Evolutionary conservation across 2,329 filamentous ascomycete species (phyloP).

Genomic region (Verticillium zaregamsianum): DNA sequence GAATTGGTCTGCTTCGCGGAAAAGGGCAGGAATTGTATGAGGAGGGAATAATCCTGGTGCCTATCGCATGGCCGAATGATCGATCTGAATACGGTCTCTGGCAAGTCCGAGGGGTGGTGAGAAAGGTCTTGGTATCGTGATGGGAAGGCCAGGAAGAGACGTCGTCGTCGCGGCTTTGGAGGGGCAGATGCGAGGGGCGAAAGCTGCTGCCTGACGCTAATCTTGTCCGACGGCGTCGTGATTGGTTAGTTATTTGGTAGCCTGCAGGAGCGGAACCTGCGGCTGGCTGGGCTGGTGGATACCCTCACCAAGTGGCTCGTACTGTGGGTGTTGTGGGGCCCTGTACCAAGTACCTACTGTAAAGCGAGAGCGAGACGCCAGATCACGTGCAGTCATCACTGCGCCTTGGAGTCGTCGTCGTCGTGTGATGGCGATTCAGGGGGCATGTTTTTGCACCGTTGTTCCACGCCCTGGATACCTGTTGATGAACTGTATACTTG

Average conservation of each 20-base stretch:
- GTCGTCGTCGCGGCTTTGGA: neutral
- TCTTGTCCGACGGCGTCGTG: neutral
- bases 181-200: neutral
- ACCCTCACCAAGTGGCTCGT: neutral
- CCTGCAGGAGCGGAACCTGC: constrained; percentile 1
- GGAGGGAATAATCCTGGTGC: neutral
- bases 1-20: neutral
- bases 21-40: neutral
- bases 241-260: neutral
- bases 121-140: neutral
- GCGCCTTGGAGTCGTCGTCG: neutral
- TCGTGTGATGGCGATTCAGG: neutral
- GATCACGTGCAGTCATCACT: neutral
- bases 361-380: neutral
- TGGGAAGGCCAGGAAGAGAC: neutral
- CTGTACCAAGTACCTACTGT: neutral
- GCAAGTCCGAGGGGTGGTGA: neutral
- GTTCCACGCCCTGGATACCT: too few species aligned
- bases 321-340: neutral
- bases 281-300: neutral
- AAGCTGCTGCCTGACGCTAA: constrained; percentile 1
- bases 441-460: neutral
- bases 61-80: neutral
- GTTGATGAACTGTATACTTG: too few species aligned
- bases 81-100: neutral